Base-by-base conservation (phyloP, 2,329 filamentous ascomycete species). In the Aurifilum marmelostoma region DNA sequence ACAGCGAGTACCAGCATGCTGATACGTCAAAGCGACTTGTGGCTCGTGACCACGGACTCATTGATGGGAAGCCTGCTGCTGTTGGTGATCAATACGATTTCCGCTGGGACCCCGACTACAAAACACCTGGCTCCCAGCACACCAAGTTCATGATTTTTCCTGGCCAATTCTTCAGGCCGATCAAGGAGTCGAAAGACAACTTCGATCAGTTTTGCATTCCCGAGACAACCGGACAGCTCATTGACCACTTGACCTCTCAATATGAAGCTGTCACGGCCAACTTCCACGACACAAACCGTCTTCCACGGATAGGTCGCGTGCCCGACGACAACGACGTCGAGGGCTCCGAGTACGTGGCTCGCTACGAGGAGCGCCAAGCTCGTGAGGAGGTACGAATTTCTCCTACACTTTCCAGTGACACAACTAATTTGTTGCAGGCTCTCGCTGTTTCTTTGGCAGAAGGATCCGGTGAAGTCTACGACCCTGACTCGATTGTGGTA, bases 51-150 rank as follows among this genome's bases (percentile, higher is more conserved):
- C 50, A 54, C 24, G 24, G 50, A 27, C 50, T 54, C 2, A 4
- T 54, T 5, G 50, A 54, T 16, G 50, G n/a, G 7, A 27, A 29
- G 50, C 50, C 50, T 14, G 12, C 24, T 6, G 50, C 11, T 27
- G 50, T 54, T 29, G 50, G 50, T 54, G 11, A 14, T 7, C n/a
- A 54, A 14, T 54, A 54, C 12, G 50, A 54, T 27, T 16, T 14
- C 50, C 50, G 50, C 12, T 54, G 24, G n/a, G 50, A 54, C 24
- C 50, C 50, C 50, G 50, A 54, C 50, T 54, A 54, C 50, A 54
- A 7, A 27, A 27, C 24, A 27, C 50, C 50, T 54, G 50, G 50
- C 14, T 54, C 50, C 29, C 50, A 5, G n/a, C 50, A 54, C 14
- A 27, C 3, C 11, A 54, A 54, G 24, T 54, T 54, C 12, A 2